Percentiles rank a stretch among this genome's conserved stretches.
Evolutionary conservation across 495 filamentous ascomycete species (phyloP).

Genomic region (Endocarpon pusillum): DNA sequence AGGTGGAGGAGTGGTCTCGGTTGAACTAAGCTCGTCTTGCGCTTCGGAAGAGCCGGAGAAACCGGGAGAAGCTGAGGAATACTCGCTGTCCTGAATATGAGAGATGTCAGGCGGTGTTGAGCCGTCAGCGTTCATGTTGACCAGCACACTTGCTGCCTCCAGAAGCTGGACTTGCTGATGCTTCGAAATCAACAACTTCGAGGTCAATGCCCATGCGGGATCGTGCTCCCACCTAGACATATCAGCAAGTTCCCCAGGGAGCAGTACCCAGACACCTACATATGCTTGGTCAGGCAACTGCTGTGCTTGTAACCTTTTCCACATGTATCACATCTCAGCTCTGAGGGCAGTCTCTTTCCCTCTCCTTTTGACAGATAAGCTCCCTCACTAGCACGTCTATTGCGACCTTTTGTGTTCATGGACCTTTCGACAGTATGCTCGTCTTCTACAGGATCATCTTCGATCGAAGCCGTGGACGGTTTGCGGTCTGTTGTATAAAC

Average conservation of each 20-base stretch:
- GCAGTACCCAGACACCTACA: slow-evolving; percentile 60
- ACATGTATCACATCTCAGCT: slow-evolving; percentile 93
- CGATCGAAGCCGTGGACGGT: slow-evolving; percentile 26
- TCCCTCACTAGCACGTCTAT: slow-evolving; percentile 74
- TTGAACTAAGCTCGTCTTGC: slow-evolving; percentile 46
- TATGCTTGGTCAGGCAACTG: slow-evolving; percentile 99
- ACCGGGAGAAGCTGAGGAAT: slow-evolving; percentile 65
- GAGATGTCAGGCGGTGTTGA: slow-evolving; percentile 27
- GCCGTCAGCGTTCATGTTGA: slow-evolving; percentile 70
- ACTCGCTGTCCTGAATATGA: slow-evolving; percentile 43
- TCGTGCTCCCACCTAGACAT: slow-evolving; percentile 92
- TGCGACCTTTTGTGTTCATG: slow-evolving; percentile 47
- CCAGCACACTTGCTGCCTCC: slow-evolving; percentile 86
- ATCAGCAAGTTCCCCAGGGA: not conserved
- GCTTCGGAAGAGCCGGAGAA: slow-evolving; percentile 61
- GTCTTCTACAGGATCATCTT: slow-evolving; percentile 26
- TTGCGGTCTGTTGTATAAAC: slow-evolving; percentile 34
- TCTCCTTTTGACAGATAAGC: slow-evolving; percentile 59
- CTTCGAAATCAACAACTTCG: slow-evolving; percentile 96
- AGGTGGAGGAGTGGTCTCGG: slow-evolving; percentile 38
- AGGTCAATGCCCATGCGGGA: slow-evolving; percentile 93
- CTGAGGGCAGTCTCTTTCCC: slow-evolving; percentile 56
- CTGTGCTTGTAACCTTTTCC: slow-evolving; percentile 99
- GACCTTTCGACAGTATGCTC: slow-evolving; percentile 23
- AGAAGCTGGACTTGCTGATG: slow-evolving; percentile 97